phyloP scores from a whole-genome alignment of 148 eudicot species.

The Vaccinium darrowii region DNA sequence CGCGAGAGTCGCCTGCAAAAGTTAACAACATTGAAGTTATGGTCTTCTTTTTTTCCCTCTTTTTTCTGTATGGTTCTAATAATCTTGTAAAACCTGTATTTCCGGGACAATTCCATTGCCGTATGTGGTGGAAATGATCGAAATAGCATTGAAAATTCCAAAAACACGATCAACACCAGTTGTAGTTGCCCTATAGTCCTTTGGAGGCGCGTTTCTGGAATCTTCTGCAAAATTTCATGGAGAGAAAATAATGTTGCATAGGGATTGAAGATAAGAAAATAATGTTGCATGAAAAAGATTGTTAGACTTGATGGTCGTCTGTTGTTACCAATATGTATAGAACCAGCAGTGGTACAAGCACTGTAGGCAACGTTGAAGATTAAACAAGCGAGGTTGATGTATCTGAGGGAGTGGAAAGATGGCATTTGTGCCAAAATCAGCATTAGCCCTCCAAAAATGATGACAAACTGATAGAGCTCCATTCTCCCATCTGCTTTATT shows the following conservation, averaged over 20 bases:
- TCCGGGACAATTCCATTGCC: no score
- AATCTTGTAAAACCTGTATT: no score
- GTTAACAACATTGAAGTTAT: no score
- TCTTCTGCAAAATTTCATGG: constrained; percentile 31
- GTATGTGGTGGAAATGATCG: no score
- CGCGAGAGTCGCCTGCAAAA: no score
- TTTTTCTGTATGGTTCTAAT: no score
- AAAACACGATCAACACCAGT: constrained; percentile 38
- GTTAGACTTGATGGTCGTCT: not conserved
- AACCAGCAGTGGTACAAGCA: constrained; percentile 60
- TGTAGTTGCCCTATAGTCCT: constrained; percentile 40
- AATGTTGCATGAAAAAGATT: no score
- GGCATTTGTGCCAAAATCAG: constrained; percentile 57
- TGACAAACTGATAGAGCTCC: constrained; percentile 44
- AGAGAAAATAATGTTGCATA: not conserved
- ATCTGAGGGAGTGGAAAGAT: constrained; percentile 59
- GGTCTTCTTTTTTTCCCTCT: no score
- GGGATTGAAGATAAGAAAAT: not conserved
- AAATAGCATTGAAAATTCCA: constrained; percentile 54
- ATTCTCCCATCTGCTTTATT: constrained; percentile 38
- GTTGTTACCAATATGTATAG: constrained; percentile 66
- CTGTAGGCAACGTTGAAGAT: constrained; percentile 51
- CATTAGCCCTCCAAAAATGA: constrained; percentile 40
- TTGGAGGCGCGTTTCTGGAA: constrained; percentile 44
- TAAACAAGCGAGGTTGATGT: constrained; percentile 53